Evolutionary conservation across 2,329 filamentous ascomycete species (phyloP).

Genomic region (Curvularia sp.): DNA sequence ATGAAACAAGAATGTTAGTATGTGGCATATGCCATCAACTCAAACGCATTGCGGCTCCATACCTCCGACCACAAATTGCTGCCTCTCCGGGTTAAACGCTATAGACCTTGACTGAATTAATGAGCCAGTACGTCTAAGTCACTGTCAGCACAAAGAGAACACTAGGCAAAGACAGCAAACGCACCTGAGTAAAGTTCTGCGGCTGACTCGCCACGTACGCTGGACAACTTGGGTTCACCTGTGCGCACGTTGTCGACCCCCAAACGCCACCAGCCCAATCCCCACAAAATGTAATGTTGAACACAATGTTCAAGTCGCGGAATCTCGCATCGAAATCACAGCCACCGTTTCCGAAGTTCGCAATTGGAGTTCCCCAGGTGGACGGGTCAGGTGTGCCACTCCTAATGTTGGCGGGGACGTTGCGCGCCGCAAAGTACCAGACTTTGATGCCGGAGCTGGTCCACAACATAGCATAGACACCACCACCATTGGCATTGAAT

Average conservation of each 20-base stretch:
- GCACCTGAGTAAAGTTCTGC: constrained; percentile 46
- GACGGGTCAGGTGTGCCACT: constrained; percentile 51
- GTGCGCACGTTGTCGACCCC: constrained; percentile 40
- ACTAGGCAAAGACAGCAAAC: constrained; percentile 2
- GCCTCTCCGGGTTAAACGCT: constrained; percentile 29
- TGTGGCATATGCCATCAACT: neutral
- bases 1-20: neutral
- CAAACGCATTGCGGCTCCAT: neutral
- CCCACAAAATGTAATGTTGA: constrained; percentile 63
- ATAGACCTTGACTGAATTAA: constrained; percentile 51
- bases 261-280: constrained; percentile 62
- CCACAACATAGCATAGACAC: constrained; percentile 54
- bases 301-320: constrained; percentile 49
- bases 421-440: constrained; percentile 54
- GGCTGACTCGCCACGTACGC: constrained; percentile 50
- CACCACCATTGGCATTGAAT: constrained; percentile 53
- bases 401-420: constrained; percentile 54
- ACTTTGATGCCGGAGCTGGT: constrained; percentile 53
- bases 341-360: constrained; percentile 41
- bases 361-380: constrained; percentile 52
- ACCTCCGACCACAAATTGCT: neutral
- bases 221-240: constrained; percentile 44
- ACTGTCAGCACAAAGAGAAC: constrained; percentile 16
- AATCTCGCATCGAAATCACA: constrained; percentile 49
- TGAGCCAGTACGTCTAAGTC: constrained; percentile 46